These are phyloP conservation scores for Aspergillus costaricaensis DNA, from an alignment of 2,329 filamentous ascomycete species.

Conservation along the genomic window DNA sequence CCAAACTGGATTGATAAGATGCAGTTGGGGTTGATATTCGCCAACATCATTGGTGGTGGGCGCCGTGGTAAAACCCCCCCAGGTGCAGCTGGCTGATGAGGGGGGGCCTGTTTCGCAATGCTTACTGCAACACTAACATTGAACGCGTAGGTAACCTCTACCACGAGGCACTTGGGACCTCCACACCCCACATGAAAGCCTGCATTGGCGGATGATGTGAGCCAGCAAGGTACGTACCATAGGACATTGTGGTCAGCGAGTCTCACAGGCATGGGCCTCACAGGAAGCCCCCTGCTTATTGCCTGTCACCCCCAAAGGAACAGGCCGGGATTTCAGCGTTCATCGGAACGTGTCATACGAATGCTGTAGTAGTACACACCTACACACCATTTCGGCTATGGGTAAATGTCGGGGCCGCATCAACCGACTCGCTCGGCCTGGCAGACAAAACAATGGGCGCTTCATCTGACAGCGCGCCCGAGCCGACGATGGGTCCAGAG, in stretches of 20 bases:
- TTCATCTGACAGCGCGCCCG: background rate
- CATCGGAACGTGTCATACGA: background rate
- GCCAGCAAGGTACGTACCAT: constrained; percentile 15
- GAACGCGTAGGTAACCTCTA: constrained; percentile 1
- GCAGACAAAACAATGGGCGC: background rate
- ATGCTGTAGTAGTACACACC: constrained; percentile 2
- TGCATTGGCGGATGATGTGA: constrained; percentile 12
- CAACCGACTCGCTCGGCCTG: background rate
- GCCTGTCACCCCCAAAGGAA: background rate
- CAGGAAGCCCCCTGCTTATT: background rate
- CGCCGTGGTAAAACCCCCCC: background rate
- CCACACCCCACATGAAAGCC: background rate
- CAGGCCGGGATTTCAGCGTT: background rate
- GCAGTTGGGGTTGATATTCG: background rate
- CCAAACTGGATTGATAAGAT: constrained; percentile 10
- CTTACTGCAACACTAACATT: constrained; percentile 2
- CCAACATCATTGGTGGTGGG: constrained; percentile 4
- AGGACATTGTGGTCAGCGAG: constrained; percentile 7
- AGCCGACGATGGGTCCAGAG: background rate
- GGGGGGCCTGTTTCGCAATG: background rate
- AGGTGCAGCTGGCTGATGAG: background rate
- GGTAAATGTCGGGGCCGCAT: background rate
- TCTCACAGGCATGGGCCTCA: background rate
- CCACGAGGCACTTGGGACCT: constrained; percentile 3
- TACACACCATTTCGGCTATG: constrained; percentile 6